phyloP scores from a whole-genome alignment of 2,329 filamentous ascomycete genomes.

The Aspergillus eucalypticola region DNA sequence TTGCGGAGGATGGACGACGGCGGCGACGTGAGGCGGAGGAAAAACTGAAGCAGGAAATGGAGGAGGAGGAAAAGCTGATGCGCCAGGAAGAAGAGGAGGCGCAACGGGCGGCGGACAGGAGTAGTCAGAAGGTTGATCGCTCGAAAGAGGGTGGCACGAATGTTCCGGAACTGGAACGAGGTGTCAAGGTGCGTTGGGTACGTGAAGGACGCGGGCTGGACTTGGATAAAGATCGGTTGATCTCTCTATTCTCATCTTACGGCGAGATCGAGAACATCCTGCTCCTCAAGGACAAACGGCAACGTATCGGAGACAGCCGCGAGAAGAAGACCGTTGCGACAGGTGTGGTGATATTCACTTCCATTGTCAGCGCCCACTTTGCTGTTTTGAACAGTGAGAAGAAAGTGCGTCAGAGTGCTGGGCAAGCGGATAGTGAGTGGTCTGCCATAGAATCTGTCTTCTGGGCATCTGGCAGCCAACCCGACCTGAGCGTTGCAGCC shows the following conservation, averaged over 20 bases:
- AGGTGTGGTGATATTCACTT: slow-evolving; percentile 58
- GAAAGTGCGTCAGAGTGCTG: slow-evolving; percentile 24
- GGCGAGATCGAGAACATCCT: slow-evolving; percentile 59
- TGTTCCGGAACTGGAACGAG: slow-evolving; percentile 57
- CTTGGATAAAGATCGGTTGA: slow-evolving; percentile 52
- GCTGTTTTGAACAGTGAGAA: slow-evolving; percentile 55
- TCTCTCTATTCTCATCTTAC: slow-evolving; percentile 53
- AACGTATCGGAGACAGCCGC: slow-evolving; percentile 50
- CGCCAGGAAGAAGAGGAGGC: slow-evolving; percentile 48
- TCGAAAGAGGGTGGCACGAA: slow-evolving; percentile 42
- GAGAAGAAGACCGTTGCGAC: slow-evolving; percentile 55
- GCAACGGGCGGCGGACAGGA: slow-evolving; percentile 38
- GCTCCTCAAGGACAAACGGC: slow-evolving; percentile 59
- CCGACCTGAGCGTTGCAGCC: slow-evolving; percentile 42
- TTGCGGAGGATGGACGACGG: slow-evolving; percentile 56
- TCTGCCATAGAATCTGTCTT: slow-evolving; percentile 54
- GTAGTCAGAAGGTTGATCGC: slow-evolving; percentile 34
- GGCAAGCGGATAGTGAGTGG: slow-evolving; percentile 45
- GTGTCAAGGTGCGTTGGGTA: slow-evolving; percentile 59
- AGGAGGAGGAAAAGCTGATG: slow-evolving; percentile 40
- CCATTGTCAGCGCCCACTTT: slow-evolving; percentile 59
- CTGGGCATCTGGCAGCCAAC: slow-evolving; percentile 57
- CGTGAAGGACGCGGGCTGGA: slow-evolving; percentile 49
- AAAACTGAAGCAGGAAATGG: slow-evolving; percentile 47
- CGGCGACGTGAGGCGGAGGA: slow-evolving; percentile 52